Evolutionary conservation across 768 basidiomycete species (phyloP).

Genomic region (Amylocystis lapponica): DNA sequence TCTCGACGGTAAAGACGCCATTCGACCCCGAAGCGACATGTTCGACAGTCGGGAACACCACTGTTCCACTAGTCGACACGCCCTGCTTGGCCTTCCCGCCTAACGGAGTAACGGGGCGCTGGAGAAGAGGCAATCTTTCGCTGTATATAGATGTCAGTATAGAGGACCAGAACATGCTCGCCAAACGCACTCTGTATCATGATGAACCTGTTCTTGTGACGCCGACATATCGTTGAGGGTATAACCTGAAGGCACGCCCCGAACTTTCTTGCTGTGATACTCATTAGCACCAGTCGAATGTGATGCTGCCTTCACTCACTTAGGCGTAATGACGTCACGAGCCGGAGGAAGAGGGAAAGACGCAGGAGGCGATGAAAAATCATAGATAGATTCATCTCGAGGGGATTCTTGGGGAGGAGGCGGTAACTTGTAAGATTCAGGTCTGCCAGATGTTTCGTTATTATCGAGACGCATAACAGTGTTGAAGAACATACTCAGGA

Average conservation of each 20-base stretch:
- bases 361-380: slow-evolving; percentile 23
- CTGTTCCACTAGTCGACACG: slow-evolving; percentile 10
- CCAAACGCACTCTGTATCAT: slow-evolving; percentile 14
- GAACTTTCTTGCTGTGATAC: slow-evolving; percentile 8
- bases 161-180: background rate
- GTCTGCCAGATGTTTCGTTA: background rate
- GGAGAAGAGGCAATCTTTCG: slow-evolving; percentile 50
- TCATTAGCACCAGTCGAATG: background rate
- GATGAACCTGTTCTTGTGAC: slow-evolving; percentile 4
- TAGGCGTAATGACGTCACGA: slow-evolving; percentile 34
- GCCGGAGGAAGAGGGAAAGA: slow-evolving; percentile 39
- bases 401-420: too few species aligned
- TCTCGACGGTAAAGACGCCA: slow-evolving; percentile 25
- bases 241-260: slow-evolving; percentile 12
- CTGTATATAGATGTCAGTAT: slow-evolving; percentile 24
- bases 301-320: too few species aligned
- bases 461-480: background rate
- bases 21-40: slow-evolving; percentile 15
- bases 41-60: slow-evolving; percentile 13
- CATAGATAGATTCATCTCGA: too few species aligned
- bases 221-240: slow-evolving; percentile 13
- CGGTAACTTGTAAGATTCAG: slow-evolving; percentile 1
- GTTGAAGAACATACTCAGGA: slow-evolving; percentile 26
- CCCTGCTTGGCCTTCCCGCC: slow-evolving; percentile 9
- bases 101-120: slow-evolving; percentile 27